phyloP scores from a whole-genome alignment of 139 green algal genomes.

The Limnomonas spitsbergensis region DNA sequence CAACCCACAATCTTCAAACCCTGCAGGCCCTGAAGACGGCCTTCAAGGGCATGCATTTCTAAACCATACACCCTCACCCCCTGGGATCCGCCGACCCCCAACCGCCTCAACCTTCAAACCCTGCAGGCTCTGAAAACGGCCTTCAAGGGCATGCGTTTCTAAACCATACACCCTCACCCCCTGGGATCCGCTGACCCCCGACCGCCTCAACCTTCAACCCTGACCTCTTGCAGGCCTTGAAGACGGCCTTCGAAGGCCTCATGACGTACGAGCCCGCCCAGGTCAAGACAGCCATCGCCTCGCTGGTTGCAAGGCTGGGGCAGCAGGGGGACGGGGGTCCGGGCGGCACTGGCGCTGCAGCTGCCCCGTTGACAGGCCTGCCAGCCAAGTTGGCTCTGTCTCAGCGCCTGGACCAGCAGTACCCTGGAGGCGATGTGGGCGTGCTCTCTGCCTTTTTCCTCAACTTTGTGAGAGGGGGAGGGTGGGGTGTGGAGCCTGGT shows the following conservation, averaged over 20 bases:
- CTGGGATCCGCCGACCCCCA: no score
- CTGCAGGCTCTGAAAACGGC: no score
- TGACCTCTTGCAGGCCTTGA: constrained; percentile 68
- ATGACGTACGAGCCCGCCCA: constrained; percentile 67
- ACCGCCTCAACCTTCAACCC: no score
- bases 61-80: no score
- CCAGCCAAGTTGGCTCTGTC: constrained; percentile 68
- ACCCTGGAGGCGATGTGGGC: constrained; percentile 89
- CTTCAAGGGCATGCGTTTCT: no score
- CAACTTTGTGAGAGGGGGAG: constrained; percentile 66
- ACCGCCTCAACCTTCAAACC: no score
- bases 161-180: no score
- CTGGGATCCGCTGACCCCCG: no score
- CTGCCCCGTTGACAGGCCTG: constrained; percentile 30
- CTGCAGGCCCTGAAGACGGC: no score
- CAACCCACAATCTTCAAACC: no score
- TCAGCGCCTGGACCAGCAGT: constrained; percentile 85
- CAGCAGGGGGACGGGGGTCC: constrained; percentile 18
- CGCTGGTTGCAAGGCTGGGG: constrained; percentile 55
- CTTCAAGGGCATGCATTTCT: no score
- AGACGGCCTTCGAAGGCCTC: constrained; percentile 73
- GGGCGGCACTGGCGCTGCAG: not conserved
- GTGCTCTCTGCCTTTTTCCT: constrained; percentile 91
- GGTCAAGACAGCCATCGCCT: constrained; percentile 38
- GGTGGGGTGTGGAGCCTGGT: not conserved